Percentiles rank a stretch among this genome's conserved stretches.
These are phyloP conservation scores for Hypomyces perniciosus DNA, from an alignment of 2,329 filamentous ascomycete species.

Conservation along the genomic window DNA sequence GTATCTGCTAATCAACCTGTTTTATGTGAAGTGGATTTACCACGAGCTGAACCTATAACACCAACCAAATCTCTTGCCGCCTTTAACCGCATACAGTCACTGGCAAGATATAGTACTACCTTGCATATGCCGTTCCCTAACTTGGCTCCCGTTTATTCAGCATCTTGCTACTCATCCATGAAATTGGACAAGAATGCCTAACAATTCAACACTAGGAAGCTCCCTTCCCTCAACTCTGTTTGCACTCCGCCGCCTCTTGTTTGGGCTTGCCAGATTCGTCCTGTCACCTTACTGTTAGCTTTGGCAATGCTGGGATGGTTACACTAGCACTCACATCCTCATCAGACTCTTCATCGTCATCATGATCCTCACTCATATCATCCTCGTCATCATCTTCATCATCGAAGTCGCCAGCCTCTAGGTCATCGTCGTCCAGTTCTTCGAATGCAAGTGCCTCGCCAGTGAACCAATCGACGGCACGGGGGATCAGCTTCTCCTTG, in stretches of 20 bases:
- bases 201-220: conserved; percentile 16
- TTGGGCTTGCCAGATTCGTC: conserved; percentile 85
- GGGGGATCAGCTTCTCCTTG: conserved; percentile 98
- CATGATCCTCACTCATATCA: conserved; percentile 75
- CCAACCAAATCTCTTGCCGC: too few relatives aligned
- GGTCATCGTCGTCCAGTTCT: conserved; percentile 77
- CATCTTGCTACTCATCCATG: background rate
- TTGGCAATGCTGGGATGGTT: conserved; percentile 12
- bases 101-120: background rate
- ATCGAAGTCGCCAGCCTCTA: conserved; percentile 75
- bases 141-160: background rate
- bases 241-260: conserved; percentile 92
- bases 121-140: background rate
- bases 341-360: conserved; percentile 75
- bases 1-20: too few relatives aligned
- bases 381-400: conserved; percentile 92
- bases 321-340: conserved; percentile 58
- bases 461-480: conserved; percentile 98
- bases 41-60: too few relatives aligned
- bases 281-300: conserved; percentile 37
- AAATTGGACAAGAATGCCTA: background rate
- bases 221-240: conserved; percentile 68
- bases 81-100: background rate
- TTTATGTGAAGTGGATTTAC: too few relatives aligned
- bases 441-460: conserved; percentile 96